Conservation (phyloP, 139 green algal species). For the Bryopsis sp. region DNA sequence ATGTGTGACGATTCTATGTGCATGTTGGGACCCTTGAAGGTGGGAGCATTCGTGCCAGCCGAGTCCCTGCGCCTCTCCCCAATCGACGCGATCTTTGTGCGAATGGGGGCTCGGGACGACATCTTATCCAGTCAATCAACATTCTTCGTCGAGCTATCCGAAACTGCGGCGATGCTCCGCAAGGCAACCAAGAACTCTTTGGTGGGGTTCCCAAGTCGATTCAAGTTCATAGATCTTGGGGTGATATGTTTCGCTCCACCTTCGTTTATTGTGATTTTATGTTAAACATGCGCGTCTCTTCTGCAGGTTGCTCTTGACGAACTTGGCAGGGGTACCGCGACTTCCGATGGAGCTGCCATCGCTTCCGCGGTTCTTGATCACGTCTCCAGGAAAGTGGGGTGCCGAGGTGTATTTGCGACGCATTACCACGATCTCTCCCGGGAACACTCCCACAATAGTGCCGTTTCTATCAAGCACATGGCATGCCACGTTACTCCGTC, state of each 20-base stretch:
- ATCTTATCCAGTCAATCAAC: constrained; percentile 91
- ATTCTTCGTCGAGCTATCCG: constrained; percentile 92
- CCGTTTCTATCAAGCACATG: constrained; percentile 79
- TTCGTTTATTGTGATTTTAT: constrained; percentile 5
- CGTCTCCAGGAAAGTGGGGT: constrained; percentile 40
- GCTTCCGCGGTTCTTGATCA: constrained; percentile 82
- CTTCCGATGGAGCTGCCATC: constrained; percentile 88
- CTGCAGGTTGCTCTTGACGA: constrained; percentile 88
- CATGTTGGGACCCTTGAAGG: constrained; percentile 27
- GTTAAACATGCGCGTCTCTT: too few relatives aligned
- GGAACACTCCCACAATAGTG: background rate
- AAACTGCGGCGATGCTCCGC: constrained; percentile 82
- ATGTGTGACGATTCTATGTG: constrained; percentile 8
- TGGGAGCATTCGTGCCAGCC: constrained; percentile 84
- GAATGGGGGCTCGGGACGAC: constrained; percentile 87
- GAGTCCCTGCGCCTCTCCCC: constrained; percentile 60
- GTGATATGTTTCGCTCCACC: constrained; percentile 1
- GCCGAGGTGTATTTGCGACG: constrained; percentile 89
- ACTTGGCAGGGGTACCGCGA: constrained; percentile 93
- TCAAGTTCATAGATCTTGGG: too few relatives aligned
- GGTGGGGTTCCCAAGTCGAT: too few relatives aligned
- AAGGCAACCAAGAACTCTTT: constrained; percentile 38
- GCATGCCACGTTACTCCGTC: constrained; percentile 50
- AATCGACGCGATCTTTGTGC: constrained; percentile 85
- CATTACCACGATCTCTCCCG: constrained; percentile 91